Conservation (phyloP, 192 early-diverging fungal genomes). For the Coemansia sp. region DNA sequence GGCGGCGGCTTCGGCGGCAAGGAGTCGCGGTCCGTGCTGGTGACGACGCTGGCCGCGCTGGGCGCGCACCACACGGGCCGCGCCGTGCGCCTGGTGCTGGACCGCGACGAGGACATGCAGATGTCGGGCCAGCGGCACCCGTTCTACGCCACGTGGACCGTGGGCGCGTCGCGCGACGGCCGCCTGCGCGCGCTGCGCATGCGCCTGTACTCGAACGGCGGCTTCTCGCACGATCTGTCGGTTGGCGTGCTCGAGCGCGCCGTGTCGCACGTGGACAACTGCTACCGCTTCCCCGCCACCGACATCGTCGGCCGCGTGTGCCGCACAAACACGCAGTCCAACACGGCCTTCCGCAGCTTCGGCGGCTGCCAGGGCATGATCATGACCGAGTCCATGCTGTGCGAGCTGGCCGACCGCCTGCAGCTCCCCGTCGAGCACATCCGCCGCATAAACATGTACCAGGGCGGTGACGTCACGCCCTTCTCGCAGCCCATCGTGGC, state of each 20-base stretch:
- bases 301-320: conserved; percentile 68
- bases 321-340: conserved; percentile 80
- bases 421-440: conserved; percentile 60
- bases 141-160: conserved; percentile 74
- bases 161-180: conserved; percentile 68
- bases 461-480: conserved; percentile 67
- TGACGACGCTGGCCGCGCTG: conserved; percentile 65
- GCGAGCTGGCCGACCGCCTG: conserved; percentile 73
- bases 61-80: conserved; percentile 63
- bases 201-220: conserved; percentile 60
- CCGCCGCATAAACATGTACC: conserved; percentile 71
- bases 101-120: conserved; percentile 84
- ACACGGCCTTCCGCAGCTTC: conserved; percentile 87
- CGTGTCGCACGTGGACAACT: conserved; percentile 74
- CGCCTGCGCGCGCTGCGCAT: conserved; percentile 63
- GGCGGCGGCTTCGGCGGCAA: conserved; percentile 91
- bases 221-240: conserved; percentile 67
- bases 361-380: conserved; percentile 86
- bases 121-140: conserved; percentile 75
- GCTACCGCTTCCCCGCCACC: conserved; percentile 73
- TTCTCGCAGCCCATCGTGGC: conserved; percentile 61
- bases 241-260: conserved; percentile 70
- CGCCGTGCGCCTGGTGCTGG: conserved; percentile 75
- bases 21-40: conserved; percentile 62
- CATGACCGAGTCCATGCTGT: conserved; percentile 73